These are phyloP conservation scores for Cladochytrium replicatum DNA, from an alignment of 192 early-diverging fungal species.

Conservation along the genomic window DNA sequence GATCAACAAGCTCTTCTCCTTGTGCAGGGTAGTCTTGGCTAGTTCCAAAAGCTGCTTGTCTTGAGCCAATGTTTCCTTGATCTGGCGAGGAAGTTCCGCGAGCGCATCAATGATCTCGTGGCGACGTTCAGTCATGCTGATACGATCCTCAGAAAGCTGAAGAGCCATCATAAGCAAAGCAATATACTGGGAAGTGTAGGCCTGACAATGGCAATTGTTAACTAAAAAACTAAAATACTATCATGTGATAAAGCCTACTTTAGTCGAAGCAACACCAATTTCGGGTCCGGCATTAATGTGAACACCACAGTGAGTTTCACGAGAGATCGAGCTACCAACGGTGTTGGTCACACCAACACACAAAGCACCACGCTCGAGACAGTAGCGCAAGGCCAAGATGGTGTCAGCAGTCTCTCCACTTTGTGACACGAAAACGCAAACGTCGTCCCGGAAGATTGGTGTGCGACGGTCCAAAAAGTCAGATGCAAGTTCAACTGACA, in stretches of 20 bases:
- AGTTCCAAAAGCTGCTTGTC: constrained; percentile 76
- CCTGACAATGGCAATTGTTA: constrained; percentile 27
- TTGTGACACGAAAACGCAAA: constrained; percentile 98
- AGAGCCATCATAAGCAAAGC: constrained; percentile 97
- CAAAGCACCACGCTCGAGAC: constrained; percentile 91
- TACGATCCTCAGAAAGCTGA: constrained; percentile 88
- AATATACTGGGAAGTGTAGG: constrained; percentile 98
- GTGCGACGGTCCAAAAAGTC: constrained; percentile 93
- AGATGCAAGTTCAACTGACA: constrained; percentile 79
- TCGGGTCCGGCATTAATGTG: constrained; percentile 99
- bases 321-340: constrained; percentile 88
- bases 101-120: constrained; percentile 90
- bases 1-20: constrained; percentile 84
- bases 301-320: constrained; percentile 98
- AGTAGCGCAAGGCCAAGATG: constrained; percentile 95
- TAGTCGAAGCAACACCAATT: constrained; percentile 96
- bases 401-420: constrained; percentile 98
- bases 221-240: neutral
- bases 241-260: constrained; percentile 41
- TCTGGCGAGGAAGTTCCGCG: constrained; percentile 74
- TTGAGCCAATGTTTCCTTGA: constrained; percentile 84
- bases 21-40: constrained; percentile 64
- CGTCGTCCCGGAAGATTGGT: constrained; percentile 98
- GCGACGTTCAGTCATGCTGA: constrained; percentile 79
- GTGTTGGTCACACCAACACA: constrained; percentile 97